Evolutionary conservation across 495 filamentous ascomycete genomes (phyloP).

Genomic region (Platismatia glauca): DNA sequence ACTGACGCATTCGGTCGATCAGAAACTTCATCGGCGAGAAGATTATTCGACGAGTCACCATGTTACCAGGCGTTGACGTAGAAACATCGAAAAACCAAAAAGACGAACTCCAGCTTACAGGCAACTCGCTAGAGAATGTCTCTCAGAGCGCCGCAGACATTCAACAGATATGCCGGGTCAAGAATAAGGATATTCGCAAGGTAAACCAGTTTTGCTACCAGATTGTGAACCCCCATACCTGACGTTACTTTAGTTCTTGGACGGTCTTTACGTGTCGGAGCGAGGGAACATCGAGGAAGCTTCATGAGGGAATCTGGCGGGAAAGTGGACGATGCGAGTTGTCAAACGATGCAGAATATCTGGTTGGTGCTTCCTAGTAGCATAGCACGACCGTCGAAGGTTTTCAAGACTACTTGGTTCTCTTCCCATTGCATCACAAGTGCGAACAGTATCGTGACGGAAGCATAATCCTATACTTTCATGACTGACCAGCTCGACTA

Average conservation of each 20-base stretch:
- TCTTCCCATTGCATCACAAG: neutral
- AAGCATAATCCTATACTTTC: neutral
- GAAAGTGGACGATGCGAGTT: neutral
- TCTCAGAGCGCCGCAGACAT: slow-evolving; percentile 98
- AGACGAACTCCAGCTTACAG: slow-evolving; percentile 87
- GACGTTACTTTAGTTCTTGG: slow-evolving; percentile 67
- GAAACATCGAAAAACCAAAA: slow-evolving; percentile 83
- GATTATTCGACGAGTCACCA: slow-evolving; percentile 84
- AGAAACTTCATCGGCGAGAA: slow-evolving; percentile 99
- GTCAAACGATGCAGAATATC: neutral
- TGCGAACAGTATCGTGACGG: neutral
- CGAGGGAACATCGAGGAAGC: slow-evolving; percentile 77
- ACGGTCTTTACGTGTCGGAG: slow-evolving; percentile 98
- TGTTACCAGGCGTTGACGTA: slow-evolving; percentile 84
- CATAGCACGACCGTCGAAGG: neutral
- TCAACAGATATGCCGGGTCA: slow-evolving; percentile 97
- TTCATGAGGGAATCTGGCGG: slow-evolving; percentile 17
- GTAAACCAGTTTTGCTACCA: slow-evolving; percentile 35
- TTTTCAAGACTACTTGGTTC: neutral
- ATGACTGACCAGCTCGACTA: neutral
- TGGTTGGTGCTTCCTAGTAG: neutral
- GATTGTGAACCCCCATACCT: neutral
- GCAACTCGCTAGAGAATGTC: slow-evolving; percentile 93
- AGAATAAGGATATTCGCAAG: slow-evolving; percentile 99
- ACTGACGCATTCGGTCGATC: slow-evolving; percentile 22